These are phyloP conservation scores for Funneliformis mosseae DNA, from an alignment of 192 early-diverging fungal species.

Conservation along the genomic window DNA sequence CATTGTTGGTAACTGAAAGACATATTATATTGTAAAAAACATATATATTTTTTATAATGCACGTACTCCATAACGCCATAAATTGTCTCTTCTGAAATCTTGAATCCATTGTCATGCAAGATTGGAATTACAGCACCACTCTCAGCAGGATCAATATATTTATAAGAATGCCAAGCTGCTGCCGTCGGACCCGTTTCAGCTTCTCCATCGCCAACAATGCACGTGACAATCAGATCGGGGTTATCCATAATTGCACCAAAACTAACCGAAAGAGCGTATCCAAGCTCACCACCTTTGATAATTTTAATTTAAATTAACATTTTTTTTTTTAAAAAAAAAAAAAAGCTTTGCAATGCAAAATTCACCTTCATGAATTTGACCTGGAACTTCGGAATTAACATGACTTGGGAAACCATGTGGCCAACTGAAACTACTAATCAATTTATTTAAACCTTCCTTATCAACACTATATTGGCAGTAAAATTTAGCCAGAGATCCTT, in stretches of 20 bases:
- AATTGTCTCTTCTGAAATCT: constrained; percentile 47
- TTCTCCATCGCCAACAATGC: constrained; percentile 51
- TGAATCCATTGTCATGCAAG: constrained; percentile 48
- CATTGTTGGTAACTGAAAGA: neutral
- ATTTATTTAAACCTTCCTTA: constrained; percentile 33
- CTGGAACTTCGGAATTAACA: constrained; percentile 47
- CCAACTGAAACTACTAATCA: constrained; percentile 46
- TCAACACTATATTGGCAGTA: constrained; percentile 39
- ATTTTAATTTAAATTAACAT: neutral
- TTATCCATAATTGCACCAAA: constrained; percentile 53
- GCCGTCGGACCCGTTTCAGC: constrained; percentile 49
- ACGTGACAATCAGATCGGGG: constrained; percentile 51
- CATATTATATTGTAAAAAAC: neutral
- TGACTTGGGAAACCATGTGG: constrained; percentile 52
- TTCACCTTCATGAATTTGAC: constrained; percentile 46
- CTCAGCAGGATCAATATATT: constrained; percentile 45
- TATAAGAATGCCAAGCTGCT: constrained; percentile 50
- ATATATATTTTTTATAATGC: neutral
- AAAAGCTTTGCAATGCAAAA: no score
- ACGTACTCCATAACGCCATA: constrained; percentile 50
- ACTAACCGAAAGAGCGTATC: constrained; percentile 47
- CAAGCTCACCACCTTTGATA: constrained; percentile 41
- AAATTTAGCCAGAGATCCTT: constrained; percentile 46
- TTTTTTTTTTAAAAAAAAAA: neutral
- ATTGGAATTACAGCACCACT: constrained; percentile 49